Evolutionary conservation across 2,329 filamentous ascomycete species (phyloP), one percentile per base, ranked within the genome.

Genomic region (Lachnellula subtilissima): DNA sequence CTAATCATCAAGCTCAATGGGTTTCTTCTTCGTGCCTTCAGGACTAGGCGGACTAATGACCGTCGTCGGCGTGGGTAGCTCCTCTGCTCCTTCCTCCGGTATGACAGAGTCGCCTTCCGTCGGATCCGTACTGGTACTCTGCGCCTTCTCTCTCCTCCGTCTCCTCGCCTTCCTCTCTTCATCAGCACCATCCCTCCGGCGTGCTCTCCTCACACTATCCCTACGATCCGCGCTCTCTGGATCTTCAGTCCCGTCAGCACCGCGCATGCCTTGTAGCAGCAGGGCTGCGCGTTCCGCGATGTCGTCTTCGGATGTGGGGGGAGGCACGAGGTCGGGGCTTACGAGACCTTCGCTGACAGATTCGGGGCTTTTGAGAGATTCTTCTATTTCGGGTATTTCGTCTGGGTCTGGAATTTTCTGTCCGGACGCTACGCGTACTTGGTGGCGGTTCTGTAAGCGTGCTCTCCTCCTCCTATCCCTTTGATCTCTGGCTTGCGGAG

Each of bases 401-500:
- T 80, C 77, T 52, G 79, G 62, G 50, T 96, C 91, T 2, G 89
- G 89, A n/a, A 95, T 87, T 67, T 93, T 83, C 67, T 96, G 91
- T 8, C 92, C 93, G 17, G 88, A 93, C 15, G 93, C 91, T 52
- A 97, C 83, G 59, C 93, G 89, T 35, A 94, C 88, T 73, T 96
- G 89, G 69, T 97, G 91, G 28, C 86, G 82, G 69, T 96, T 92
- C 81, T 96, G 95, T 65, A 97, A 81, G 53, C 93, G 82, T 40
- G 92, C 91, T 63, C 93, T 84, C 56, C 93, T 84, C 61, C 94
- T 85, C 65, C 91, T 85, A 72, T 97, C 94, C 68, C 93, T 84
- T 72, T 95, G 88, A 71, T 97, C 92, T 71, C 89, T 82, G 28
- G 89, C 84, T 74, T 96, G 90, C 32, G 94, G 93, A 54, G 92